Evolutionary conservation across 2,329 filamentous ascomycete species (phyloP).

Genomic region (Colletotrichum sansevieriae): DNA sequence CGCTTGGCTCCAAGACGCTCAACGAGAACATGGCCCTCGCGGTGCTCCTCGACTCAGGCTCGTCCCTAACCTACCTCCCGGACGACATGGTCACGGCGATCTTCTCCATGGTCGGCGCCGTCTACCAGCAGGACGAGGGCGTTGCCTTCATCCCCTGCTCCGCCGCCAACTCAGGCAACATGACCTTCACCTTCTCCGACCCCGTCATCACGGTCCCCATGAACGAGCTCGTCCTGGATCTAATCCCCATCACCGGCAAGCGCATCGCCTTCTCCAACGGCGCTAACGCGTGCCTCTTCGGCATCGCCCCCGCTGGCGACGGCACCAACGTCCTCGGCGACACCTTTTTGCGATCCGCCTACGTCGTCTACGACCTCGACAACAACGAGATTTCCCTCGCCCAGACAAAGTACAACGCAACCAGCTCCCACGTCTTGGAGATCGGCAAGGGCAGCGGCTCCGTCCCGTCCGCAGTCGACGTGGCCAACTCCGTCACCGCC

Average conservation of each 20-base stretch:
- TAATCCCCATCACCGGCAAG: slow-evolving; percentile 60
- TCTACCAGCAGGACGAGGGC: slow-evolving; percentile 65
- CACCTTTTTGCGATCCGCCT: slow-evolving; percentile 80
- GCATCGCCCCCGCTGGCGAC: slow-evolving; percentile 69
- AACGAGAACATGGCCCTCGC: slow-evolving; percentile 66
- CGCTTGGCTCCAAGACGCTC: slow-evolving; percentile 58
- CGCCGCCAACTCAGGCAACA: slow-evolving; percentile 55
- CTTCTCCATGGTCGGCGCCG: slow-evolving; percentile 69
- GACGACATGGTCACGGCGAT: slow-evolving; percentile 65
- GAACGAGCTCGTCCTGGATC: slow-evolving; percentile 70
- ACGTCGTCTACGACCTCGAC: slow-evolving; percentile 80
- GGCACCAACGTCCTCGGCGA: slow-evolving; percentile 77
- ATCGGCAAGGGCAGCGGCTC: slow-evolving; percentile 62
- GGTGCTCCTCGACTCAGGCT: slow-evolving; percentile 79
- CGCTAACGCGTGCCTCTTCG: slow-evolving; percentile 73
- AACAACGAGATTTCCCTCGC: slow-evolving; percentile 80
- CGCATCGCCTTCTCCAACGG: slow-evolving; percentile 67
- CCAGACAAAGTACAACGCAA: slow-evolving; percentile 73
- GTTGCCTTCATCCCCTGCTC: slow-evolving; percentile 73
- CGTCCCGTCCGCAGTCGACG: slow-evolving; percentile 68
- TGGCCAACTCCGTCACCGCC: slow-evolving; percentile 63
- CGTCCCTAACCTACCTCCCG: slow-evolving; percentile 76
- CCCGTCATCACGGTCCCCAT: slow-evolving; percentile 68
- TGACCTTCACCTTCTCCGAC: slow-evolving; percentile 68
- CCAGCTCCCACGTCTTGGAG: slow-evolving; percentile 64